Percentiles rank a stretch among this genome's conserved stretches.
These are phyloP conservation scores for Bipolaris zeicola DNA, from an alignment of 2,329 filamentous ascomycete genomes.

Conservation along the genomic window DNA sequence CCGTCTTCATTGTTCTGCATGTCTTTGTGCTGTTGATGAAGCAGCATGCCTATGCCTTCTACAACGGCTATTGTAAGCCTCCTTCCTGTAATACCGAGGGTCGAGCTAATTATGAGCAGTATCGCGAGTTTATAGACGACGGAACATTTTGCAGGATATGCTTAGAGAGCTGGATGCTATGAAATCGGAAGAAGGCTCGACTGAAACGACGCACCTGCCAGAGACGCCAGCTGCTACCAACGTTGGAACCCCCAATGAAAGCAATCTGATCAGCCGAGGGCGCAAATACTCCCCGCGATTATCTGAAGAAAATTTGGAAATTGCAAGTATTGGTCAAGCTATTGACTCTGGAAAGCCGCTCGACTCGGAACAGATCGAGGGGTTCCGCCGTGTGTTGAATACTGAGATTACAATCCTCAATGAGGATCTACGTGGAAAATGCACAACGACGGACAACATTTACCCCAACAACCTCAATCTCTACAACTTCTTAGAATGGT, in stretches of 20 bases:
- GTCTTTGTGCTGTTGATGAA: slow-evolving; percentile 81
- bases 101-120: slow-evolving; percentile 7
- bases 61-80: slow-evolving; percentile 69
- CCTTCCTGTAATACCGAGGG: not conserved
- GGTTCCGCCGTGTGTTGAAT: slow-evolving; percentile 69
- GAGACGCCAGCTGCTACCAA: slow-evolving; percentile 20
- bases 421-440: slow-evolving; percentile 69
- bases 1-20: slow-evolving; percentile 77
- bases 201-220: slow-evolving; percentile 28
- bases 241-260: slow-evolving; percentile 14
- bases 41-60: slow-evolving; percentile 79
- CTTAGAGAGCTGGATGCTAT: slow-evolving; percentile 64
- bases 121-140: slow-evolving; percentile 58
- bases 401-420: slow-evolving; percentile 69
- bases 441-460: slow-evolving; percentile 54
- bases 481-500: slow-evolving; percentile 72
- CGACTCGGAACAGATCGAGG: slow-evolving; percentile 64
- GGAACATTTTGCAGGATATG: slow-evolving; percentile 52
- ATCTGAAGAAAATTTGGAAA: slow-evolving; percentile 59
- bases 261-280: slow-evolving; percentile 32
- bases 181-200: slow-evolving; percentile 51
- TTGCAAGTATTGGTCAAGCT: slow-evolving; percentile 65
- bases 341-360: slow-evolving; percentile 67
- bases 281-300: slow-evolving; percentile 53
- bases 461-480: slow-evolving; percentile 75